These are phyloP conservation scores for Boletus edulis DNA, from an alignment of 768 basidiomycete species.

Conservation along the genomic window DNA sequence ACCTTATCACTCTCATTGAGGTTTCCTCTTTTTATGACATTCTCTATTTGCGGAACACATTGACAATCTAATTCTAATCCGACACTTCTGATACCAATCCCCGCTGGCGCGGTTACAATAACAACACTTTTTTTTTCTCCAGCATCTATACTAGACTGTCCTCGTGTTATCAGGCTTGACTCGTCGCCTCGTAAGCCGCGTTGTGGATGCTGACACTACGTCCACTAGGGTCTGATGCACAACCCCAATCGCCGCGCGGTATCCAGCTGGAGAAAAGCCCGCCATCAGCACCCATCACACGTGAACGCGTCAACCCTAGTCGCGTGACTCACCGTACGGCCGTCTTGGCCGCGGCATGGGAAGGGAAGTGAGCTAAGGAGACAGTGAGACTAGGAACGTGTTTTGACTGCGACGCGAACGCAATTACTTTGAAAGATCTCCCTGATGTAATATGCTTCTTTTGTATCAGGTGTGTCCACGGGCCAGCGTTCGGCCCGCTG, in stretches of 20 bases:
- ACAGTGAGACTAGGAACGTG: conserved; percentile 1
- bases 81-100: conserved; percentile 25
- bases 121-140: conserved; percentile 4
- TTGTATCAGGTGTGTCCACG: conserved; percentile 85
- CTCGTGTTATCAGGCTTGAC: conserved; percentile 13
- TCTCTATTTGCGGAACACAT: conserved; percentile 38
- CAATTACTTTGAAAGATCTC: conserved; percentile 80
- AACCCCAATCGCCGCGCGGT: conserved; percentile 96
- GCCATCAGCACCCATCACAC: conserved; percentile 13
- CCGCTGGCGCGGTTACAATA: conserved; percentile 21
- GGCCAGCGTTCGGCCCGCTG: conserved; percentile 74
- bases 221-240: conserved; percentile 90
- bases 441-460: conserved; percentile 93
- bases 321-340: conserved; percentile 71
- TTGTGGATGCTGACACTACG: conserved; percentile 95
- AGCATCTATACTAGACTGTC: conserved; percentile 22
- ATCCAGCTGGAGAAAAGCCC: conserved; percentile 62
- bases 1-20: conserved; percentile 35
- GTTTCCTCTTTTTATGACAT: conserved; percentile 30
- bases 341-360: conserved; percentile 81
- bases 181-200: conserved; percentile 64
- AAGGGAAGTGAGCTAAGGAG: conserved; percentile 71
- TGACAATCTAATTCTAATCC: conserved; percentile 29
- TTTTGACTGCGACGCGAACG: background rate
- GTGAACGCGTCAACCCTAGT: conserved; percentile 2